phyloP scores from a whole-genome alignment of 345 rosid genomes.

The Balakata baccata region DNA sequence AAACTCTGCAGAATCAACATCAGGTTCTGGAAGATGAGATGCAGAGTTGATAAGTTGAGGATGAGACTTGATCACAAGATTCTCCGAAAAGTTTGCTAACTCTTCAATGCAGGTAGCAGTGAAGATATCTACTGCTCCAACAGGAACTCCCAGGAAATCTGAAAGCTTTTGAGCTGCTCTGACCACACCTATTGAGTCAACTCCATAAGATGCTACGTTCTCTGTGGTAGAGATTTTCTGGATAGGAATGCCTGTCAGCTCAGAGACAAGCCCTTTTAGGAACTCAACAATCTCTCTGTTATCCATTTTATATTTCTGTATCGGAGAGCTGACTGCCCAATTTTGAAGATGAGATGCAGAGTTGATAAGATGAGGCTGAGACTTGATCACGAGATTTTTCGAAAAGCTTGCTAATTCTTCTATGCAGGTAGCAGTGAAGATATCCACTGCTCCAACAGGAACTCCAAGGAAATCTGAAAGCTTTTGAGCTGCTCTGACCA shows the following conservation, averaged over 20 bases:
- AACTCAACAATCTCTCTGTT: constrained; percentile 48
- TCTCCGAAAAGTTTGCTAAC: constrained; percentile 58
- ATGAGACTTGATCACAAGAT: constrained; percentile 45
- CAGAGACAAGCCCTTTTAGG: constrained; percentile 44
- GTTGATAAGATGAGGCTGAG: constrained; percentile 38
- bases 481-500: constrained; percentile 70
- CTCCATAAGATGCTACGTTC: constrained; percentile 56
- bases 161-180: constrained; percentile 72
- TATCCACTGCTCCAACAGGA: constrained; percentile 66
- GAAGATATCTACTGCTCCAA: constrained; percentile 71
- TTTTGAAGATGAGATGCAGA: too few relatives aligned
- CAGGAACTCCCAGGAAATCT: constrained; percentile 56
- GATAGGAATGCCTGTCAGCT: constrained; percentile 46
- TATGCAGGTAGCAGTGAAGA: constrained; percentile 64
- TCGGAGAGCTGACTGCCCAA: constrained; percentile 25
- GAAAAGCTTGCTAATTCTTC: constrained; percentile 60
- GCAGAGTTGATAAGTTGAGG: constrained; percentile 32
- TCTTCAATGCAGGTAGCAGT: constrained; percentile 61
- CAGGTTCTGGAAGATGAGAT: constrained; percentile 31
- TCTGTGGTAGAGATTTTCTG: constrained; percentile 43
- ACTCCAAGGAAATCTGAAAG: constrained; percentile 60
- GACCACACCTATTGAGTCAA: constrained; percentile 67
- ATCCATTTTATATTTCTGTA: constrained; percentile 26
- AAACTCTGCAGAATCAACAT: constrained; percentile 29
- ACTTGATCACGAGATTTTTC: constrained; percentile 44